Conservation (phyloP, 1,284 basidiomycete genomes). For the Kwoniella shivajii region DNA sequence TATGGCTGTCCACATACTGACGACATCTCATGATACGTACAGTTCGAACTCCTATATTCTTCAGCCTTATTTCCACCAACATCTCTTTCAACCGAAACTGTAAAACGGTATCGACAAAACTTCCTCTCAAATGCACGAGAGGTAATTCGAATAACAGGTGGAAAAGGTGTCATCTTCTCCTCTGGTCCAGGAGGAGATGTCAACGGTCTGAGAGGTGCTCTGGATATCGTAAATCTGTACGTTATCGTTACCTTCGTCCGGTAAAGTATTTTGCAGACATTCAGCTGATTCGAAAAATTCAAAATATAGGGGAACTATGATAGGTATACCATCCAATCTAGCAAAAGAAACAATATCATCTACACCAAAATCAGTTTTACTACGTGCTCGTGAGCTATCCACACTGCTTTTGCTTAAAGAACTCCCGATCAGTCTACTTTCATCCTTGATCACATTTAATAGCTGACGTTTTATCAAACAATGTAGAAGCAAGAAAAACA, state of each 20-base stretch:
- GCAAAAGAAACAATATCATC: conserved; percentile 49
- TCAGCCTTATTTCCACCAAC: conserved; percentile 45
- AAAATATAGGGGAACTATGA: conserved; percentile 38
- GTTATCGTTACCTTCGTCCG: neutral
- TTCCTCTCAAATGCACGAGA: conserved; percentile 52
- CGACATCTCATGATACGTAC: neutral
- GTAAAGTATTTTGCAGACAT: neutral
- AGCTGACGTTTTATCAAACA: neutral
- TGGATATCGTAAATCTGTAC: conserved; percentile 52
- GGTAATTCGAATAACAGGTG: conserved; percentile 50
- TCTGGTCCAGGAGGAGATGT: conserved; percentile 41
- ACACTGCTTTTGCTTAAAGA: neutral
- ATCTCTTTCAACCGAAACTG: conserved; percentile 31
- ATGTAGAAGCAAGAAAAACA: conserved; percentile 46
- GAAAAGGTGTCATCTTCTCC: conserved; percentile 51
- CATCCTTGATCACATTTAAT: neutral
- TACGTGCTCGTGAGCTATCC: conserved; percentile 49
- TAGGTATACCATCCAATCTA: conserved; percentile 54
- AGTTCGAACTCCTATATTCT: conserved; percentile 53
- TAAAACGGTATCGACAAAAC: conserved; percentile 47
- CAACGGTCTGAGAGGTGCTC: conserved; percentile 41
- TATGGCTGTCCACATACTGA: conserved; percentile 3
- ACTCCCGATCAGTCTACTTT: neutral
- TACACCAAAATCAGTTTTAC: conserved; percentile 46
- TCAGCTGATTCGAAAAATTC: neutral